Evolutionary conservation across 345 rosid genomes (phyloP).

Genomic region (Dimocarpus longan): DNA sequence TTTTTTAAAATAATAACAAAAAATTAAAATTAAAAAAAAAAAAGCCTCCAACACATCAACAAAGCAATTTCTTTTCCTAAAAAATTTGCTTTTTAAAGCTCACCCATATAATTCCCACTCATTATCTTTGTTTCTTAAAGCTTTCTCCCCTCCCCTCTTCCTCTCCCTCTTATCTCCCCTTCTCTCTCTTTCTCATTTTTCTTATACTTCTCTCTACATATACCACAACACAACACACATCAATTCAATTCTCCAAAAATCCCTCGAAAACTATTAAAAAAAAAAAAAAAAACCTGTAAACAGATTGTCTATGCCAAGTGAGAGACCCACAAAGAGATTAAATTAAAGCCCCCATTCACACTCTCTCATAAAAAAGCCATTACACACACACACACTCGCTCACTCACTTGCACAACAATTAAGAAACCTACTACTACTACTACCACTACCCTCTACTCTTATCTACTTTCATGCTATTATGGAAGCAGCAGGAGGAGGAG

Average conservation of each 20-base stretch:
- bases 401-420: neutral
- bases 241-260: slow-evolving; percentile 1
- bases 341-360: slow-evolving; percentile 20
- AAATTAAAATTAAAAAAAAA: neutral
- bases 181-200: slow-evolving; percentile 9
- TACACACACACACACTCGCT: neutral
- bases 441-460: neutral
- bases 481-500: slow-evolving; percentile 63
- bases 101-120: slow-evolving; percentile 87
- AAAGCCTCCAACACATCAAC: slow-evolving; percentile 27
- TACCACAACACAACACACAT: slow-evolving; percentile 11
- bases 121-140: slow-evolving; percentile 81
- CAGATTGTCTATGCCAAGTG: neutral
- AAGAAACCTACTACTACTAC: slow-evolving; percentile 20
- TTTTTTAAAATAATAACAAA: neutral
- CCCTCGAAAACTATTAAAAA: no score
- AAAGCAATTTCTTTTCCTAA: slow-evolving; percentile 40
- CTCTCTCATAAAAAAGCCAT: slow-evolving; percentile 26
- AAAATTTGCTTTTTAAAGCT: slow-evolving; percentile 48
- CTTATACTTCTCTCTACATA: slow-evolving; percentile 6
- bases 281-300: slow-evolving; percentile 18
- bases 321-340: slow-evolving; percentile 50
- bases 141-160: slow-evolving; percentile 34
- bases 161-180: slow-evolving; percentile 1
- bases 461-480: slow-evolving; percentile 46